Conservation (phyloP, 140 eudicot genomes). For the Ambrosia hybrid region DNA sequence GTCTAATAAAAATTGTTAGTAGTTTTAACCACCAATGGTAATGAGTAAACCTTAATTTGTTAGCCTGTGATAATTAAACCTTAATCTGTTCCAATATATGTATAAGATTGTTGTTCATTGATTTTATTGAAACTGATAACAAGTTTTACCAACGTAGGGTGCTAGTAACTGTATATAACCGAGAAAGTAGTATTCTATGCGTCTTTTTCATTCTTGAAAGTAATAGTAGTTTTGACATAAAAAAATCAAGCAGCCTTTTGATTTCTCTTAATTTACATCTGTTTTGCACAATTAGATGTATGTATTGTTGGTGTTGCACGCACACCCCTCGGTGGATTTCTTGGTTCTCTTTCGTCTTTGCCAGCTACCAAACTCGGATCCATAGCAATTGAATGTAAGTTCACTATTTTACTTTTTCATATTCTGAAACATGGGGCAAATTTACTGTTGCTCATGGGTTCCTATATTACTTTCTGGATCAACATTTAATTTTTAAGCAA, state of each 20-base stretch:
- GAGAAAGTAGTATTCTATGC: neutral
- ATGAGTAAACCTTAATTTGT: constrained; percentile 1
- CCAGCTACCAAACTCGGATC: constrained; percentile 94
- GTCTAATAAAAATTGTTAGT: neutral
- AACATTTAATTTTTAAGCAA: neutral
- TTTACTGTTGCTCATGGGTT: constrained; percentile 4
- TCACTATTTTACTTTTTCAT: neutral
- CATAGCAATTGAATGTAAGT: constrained; percentile 79
- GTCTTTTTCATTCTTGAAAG: neutral
- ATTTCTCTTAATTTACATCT: constrained; percentile 11
- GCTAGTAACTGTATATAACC: constrained; percentile 1
- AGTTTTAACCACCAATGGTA: neutral
- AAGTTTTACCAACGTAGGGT: neutral
- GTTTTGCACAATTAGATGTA: constrained; percentile 59
- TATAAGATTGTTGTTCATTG: constrained; percentile 12
- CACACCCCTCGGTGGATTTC: constrained; percentile 95
- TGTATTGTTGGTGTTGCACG: constrained; percentile 98
- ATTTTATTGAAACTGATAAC: neutral
- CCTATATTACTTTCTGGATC: neutral
- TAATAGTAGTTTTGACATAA: constrained; percentile 3
- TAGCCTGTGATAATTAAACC: neutral
- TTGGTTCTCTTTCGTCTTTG: constrained; percentile 79
- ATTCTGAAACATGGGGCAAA: too few species aligned
- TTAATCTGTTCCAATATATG: neutral
- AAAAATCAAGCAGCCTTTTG: constrained; percentile 17